phyloP scores from a whole-genome alignment of 1,284 basidiomycete species.

The Phaffia rhodozyma region DNA sequence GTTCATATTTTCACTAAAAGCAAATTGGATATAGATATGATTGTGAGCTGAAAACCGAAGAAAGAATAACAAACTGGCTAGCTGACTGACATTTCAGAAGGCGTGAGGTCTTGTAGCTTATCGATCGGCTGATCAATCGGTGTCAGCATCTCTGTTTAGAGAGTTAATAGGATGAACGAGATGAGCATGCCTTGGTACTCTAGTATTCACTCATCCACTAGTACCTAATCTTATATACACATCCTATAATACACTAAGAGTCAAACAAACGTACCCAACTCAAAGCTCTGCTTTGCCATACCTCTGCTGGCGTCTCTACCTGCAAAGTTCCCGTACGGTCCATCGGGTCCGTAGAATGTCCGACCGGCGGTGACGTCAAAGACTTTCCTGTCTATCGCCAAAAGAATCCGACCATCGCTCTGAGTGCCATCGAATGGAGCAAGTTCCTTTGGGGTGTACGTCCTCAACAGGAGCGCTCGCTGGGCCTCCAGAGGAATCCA shows the following conservation, averaged over 20 bases:
- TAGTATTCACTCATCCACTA: background rate
- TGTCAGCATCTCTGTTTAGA: conserved; percentile 69
- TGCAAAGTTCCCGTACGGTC: conserved; percentile 94
- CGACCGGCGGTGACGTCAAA: conserved; percentile 82
- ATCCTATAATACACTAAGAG: background rate
- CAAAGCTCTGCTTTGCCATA: conserved; percentile 96
- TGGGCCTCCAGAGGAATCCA: conserved; percentile 74
- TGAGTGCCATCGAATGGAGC: conserved; percentile 54
- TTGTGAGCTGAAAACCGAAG: background rate
- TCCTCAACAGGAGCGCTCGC: conserved; percentile 58
- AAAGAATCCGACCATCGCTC: conserved; percentile 53
- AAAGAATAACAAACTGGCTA: background rate
- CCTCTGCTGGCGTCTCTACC: conserved; percentile 85
- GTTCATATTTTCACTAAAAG: conserved; percentile 70
- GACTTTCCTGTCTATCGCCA: conserved; percentile 75
- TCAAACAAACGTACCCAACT: conserved; percentile 48
- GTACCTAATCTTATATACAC: too few relatives aligned
- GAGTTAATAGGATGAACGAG: background rate
- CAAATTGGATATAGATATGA: too few relatives aligned
- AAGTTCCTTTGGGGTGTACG: conserved; percentile 63
- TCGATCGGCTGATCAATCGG: conserved; percentile 75
- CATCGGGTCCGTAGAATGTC: conserved; percentile 87
- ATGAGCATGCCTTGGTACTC: background rate
- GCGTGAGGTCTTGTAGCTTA: conserved; percentile 60
- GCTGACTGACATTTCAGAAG: conserved; percentile 63